phyloP scores from a whole-genome alignment of 2,329 filamentous ascomycete species.

The Hypoxylon sp. region DNA sequence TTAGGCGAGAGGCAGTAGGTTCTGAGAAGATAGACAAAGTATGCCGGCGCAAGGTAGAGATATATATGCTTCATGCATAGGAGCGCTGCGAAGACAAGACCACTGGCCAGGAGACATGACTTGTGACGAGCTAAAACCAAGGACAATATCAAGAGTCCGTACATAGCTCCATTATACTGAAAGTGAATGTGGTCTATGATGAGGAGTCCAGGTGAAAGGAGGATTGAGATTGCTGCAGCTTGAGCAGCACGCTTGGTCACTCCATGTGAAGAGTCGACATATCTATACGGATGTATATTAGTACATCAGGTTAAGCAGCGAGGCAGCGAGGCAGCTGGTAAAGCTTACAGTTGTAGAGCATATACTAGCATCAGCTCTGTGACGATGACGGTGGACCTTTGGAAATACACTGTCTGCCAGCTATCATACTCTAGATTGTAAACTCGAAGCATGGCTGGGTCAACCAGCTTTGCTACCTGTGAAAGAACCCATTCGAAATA shows the following conservation, averaged over 20 bases:
- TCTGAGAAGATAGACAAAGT: conserved; percentile 93
- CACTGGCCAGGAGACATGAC: conserved; percentile 82
- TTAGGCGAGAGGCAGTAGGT: conserved; percentile 86
- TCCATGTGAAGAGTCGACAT: conserved; percentile 78
- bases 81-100: conserved; percentile 85
- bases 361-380: conserved; percentile 88
- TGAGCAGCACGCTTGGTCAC: conserved; percentile 82
- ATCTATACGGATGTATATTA: conserved; percentile 64
- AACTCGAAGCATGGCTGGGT: conserved; percentile 85
- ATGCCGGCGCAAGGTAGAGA: conserved; percentile 94
- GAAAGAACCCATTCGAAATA: conserved; percentile 96
- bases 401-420: conserved; percentile 95
- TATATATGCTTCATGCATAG: conserved; percentile 99
- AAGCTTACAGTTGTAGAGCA: conserved; percentile 79
- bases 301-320: conserved; percentile 17
- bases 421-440: conserved; percentile 88
- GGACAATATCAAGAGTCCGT: conserved; percentile 89
- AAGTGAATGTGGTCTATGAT: conserved; percentile 99
- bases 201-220: conserved; percentile 91
- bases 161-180: conserved; percentile 98
- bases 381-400: conserved; percentile 87
- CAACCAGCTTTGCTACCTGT: conserved; percentile 80
- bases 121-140: conserved; percentile 84
- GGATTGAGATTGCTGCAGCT: conserved; percentile 87
- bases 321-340: conserved; percentile 5